Percentiles rank a stretch among this genome's conserved stretches.
phyloP scores from a whole-genome alignment of 2,329 filamentous ascomycete species.

The Claviceps sp. region DNA sequence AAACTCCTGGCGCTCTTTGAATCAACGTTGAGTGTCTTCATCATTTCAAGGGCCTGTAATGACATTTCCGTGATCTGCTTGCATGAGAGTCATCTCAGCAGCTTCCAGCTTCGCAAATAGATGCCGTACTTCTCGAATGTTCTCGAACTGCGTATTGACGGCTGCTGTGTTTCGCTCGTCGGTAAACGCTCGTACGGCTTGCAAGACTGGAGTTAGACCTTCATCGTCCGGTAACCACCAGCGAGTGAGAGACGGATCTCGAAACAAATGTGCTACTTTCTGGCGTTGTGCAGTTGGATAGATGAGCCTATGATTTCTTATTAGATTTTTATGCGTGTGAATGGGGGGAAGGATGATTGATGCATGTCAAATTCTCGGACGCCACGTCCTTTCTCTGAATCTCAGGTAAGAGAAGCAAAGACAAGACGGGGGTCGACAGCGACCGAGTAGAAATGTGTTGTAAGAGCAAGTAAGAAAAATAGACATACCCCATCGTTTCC shows the following conservation, averaged over 20 bases:
- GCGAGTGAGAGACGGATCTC: constrained; percentile 52
- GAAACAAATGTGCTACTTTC: constrained; percentile 65
- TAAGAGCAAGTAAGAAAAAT: neutral
- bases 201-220: constrained; percentile 58
- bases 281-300: constrained; percentile 61
- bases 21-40: neutral
- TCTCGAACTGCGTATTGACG: constrained; percentile 44
- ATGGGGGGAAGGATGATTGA: too few species aligned
- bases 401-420: too few species aligned
- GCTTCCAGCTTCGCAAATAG: constrained; percentile 50
- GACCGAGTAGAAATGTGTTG: neutral
- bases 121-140: constrained; percentile 60
- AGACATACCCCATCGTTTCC: constrained; percentile 62
- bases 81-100: constrained; percentile 3
- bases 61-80: neutral
- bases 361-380: too few species aligned
- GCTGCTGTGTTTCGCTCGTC: constrained; percentile 57
- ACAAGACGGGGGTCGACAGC: too few species aligned
- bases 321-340: too few species aligned
- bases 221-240: constrained; percentile 90
- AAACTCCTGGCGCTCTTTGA: too few species aligned
- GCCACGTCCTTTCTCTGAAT: too few species aligned
- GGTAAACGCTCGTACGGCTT: constrained; percentile 66
- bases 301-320: constrained; percentile 51
- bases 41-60: neutral